Percentiles rank a stretch among this genome's conserved stretches.
These are phyloP conservation scores for Cymbopogon citratus DNA, from an alignment of 176 grass and related monocot species.

Conservation along the genomic window DNA sequence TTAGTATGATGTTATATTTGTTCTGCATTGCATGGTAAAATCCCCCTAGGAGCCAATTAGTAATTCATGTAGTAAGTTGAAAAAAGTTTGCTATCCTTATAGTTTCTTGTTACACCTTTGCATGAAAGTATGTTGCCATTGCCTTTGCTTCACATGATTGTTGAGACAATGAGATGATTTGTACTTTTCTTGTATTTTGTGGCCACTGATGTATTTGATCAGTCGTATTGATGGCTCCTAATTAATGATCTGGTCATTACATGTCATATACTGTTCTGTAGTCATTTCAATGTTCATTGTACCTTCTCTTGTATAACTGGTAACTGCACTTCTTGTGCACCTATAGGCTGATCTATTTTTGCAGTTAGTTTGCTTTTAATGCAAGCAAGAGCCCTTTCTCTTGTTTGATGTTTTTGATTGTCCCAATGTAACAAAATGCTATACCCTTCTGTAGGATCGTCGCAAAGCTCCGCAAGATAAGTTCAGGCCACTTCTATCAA, in stretches of 20 bases:
- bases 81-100: not conserved
- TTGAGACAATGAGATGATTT: not conserved
- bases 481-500: slow-evolving; percentile 93
- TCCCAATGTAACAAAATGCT: slow-evolving; percentile 17
- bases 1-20: slow-evolving; percentile 8
- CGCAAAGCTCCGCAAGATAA: slow-evolving; percentile 78
- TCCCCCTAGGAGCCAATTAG: not conserved
- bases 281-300: slow-evolving; percentile 4
- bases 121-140: not conserved
- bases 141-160: slow-evolving; percentile 1
- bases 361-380: slow-evolving; percentile 10
- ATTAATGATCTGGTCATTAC: not conserved
- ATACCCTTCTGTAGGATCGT: slow-evolving; percentile 61
- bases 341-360: not conserved
- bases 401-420: slow-evolving; percentile 1
- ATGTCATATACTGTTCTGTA: not conserved
- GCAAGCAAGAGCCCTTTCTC: slow-evolving; percentile 1
- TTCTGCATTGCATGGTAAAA: not conserved
- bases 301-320: not conserved
- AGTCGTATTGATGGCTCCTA: not conserved
- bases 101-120: not conserved
- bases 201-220: not conserved
- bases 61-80: not conserved
- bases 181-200: not conserved
- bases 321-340: not conserved